Conservation (phyloP, 805 yeast genomes). For the Komagataella kurtzmanii region DNA sequence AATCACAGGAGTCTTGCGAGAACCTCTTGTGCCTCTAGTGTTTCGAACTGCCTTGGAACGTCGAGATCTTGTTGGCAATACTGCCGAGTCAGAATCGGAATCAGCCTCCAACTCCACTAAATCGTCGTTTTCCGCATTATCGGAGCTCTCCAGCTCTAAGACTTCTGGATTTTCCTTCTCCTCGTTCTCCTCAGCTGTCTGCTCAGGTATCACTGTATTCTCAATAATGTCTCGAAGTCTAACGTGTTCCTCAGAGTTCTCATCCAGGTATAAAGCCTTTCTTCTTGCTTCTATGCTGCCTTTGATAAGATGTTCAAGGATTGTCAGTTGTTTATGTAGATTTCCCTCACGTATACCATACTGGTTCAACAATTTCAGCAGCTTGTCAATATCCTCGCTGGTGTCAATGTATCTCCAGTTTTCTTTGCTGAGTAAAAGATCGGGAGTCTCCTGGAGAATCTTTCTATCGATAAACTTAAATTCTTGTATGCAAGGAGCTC, state of each 20-base stretch:
- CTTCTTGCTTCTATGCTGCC: conserved; percentile 47
- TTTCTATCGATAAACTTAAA: conserved; percentile 39
- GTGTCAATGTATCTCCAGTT: conserved; percentile 67
- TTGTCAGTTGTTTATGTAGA: conserved; percentile 46
- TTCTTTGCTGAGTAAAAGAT: conserved; percentile 31
- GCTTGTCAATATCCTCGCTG: conserved; percentile 37
- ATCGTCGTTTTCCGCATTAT: conserved; percentile 4
- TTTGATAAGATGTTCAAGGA: conserved; percentile 36
- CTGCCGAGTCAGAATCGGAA: not conserved
- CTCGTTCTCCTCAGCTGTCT: conserved; percentile 7
- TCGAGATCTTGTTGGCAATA: conserved; percentile 15
- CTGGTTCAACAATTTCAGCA: conserved; percentile 57
- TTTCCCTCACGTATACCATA: conserved; percentile 65
- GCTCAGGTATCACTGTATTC: conserved; percentile 21
- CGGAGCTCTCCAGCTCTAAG: conserved; percentile 1
- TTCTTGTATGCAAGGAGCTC: conserved; percentile 16
- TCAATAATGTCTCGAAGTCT: conserved; percentile 25
- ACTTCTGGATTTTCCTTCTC: conserved; percentile 8
- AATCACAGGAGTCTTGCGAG: not conserved
- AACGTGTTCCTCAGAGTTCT: conserved; percentile 25
- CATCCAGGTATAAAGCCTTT: conserved; percentile 33
- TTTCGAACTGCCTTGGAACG: conserved; percentile 10
- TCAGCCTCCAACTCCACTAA: not conserved
- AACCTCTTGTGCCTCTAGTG: not conserved
- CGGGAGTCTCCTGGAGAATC: conserved; percentile 51